Evolutionary conservation across 2,329 filamentous ascomycete genomes (phyloP).

Genomic region (Phialocephala sp.): DNA sequence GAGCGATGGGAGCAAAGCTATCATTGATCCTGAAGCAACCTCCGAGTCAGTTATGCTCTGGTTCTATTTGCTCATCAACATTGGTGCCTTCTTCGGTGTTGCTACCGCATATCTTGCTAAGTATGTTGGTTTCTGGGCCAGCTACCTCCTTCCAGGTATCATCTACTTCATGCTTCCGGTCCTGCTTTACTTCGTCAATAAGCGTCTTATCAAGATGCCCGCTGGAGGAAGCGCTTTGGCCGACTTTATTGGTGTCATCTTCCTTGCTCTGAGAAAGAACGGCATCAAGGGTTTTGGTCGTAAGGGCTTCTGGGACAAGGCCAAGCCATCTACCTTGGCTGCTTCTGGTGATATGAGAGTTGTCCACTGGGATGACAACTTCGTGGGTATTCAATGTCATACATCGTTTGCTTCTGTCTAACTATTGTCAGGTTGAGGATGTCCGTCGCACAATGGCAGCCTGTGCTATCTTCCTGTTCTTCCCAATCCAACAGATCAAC

Average conservation of each 20-base stretch:
- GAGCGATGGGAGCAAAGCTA: constrained; percentile 62
- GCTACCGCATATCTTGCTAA: constrained; percentile 49
- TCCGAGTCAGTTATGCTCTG: constrained; percentile 65
- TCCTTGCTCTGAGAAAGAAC: constrained; percentile 52
- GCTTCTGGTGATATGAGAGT: constrained; percentile 50
- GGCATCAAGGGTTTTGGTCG: constrained; percentile 63
- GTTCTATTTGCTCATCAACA: constrained; percentile 69
- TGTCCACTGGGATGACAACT: constrained; percentile 72
- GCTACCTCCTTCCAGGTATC: constrained; percentile 69
- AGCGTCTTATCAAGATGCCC: constrained; percentile 63
- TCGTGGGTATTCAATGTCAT: constrained; percentile 54
- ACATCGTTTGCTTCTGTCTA: constrained; percentile 46
- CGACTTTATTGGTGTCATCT: constrained; percentile 51
- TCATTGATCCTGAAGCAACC: constrained; percentile 64
- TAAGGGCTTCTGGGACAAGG: constrained; percentile 59
- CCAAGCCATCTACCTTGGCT: constrained; percentile 52
- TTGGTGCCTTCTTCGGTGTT: constrained; percentile 59
- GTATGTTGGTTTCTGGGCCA: constrained; percentile 66
- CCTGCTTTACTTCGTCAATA: constrained; percentile 64
- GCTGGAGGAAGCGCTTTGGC: constrained; percentile 71
- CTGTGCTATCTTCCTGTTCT: constrained; percentile 69
- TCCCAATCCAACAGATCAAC: constrained; percentile 49
- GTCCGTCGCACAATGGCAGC: constrained; percentile 72
- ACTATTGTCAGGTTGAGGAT: constrained; percentile 48
- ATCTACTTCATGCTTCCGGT: constrained; percentile 68